Evolutionary conservation across 192 early-diverging fungal genomes (phyloP).

Genomic region (Gorgonomyces haynaldii): DNA sequence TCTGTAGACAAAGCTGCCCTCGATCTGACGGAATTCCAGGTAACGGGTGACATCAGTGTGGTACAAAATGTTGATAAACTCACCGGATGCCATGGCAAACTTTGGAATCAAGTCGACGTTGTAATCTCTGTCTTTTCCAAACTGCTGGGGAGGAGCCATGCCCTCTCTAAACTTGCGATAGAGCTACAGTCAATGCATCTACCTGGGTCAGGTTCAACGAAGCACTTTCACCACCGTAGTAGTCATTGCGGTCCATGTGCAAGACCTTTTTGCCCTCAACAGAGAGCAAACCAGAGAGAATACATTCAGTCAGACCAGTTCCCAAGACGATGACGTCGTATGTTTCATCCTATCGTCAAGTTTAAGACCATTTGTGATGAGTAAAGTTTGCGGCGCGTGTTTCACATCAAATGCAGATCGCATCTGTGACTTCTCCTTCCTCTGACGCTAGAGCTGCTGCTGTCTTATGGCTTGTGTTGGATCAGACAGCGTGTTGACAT

Average conservation of each 20-base stretch:
- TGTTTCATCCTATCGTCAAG: constrained; percentile 45
- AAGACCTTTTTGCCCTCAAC: constrained; percentile 57
- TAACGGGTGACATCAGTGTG: constrained; percentile 98
- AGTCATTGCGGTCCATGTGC: constrained; percentile 73
- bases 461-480: too few relatives aligned
- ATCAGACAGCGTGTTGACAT: too few relatives aligned
- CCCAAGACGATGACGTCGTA: constrained; percentile 57
- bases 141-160: constrained; percentile 30
- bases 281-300: constrained; percentile 49
- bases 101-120: constrained; percentile 98
- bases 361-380: too few relatives aligned
- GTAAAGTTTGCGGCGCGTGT: too few relatives aligned
- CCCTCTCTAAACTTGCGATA: constrained; percentile 43
- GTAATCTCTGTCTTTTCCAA: constrained; percentile 71
- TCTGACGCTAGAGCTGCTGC: too few relatives aligned
- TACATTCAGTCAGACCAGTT: constrained; percentile 55
- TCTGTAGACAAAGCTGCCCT: constrained; percentile 84
- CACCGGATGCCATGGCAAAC: constrained; percentile 99
- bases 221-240: constrained; percentile 95
- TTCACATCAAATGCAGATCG: too few relatives aligned
- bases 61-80: constrained; percentile 90
- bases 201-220: constrained; percentile 94
- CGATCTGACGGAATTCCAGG: constrained; percentile 93
- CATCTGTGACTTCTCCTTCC: too few relatives aligned
- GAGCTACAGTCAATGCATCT: constrained; percentile 24